These are phyloP conservation scores for Pestalotiopsis sp. DNA, from an alignment of 2,329 filamentous ascomycete genomes.

Conservation along the genomic window DNA sequence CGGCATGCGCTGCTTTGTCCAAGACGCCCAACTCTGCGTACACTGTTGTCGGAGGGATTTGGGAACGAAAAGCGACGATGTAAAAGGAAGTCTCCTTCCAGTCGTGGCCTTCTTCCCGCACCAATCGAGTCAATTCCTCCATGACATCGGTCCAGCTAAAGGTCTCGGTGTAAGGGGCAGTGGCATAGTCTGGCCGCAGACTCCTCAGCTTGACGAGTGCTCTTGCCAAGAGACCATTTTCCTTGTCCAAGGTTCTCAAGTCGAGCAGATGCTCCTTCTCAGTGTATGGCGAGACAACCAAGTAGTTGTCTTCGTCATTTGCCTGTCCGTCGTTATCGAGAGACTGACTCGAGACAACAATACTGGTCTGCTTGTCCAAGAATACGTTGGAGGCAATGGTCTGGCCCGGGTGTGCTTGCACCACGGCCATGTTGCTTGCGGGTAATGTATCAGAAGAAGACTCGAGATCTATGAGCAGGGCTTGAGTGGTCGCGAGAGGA, in stretches of 20 bases:
- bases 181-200: conserved; percentile 73
- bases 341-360: conserved; percentile 1
- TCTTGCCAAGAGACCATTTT: conserved; percentile 71
- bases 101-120: conserved; percentile 42
- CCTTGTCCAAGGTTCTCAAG: conserved; percentile 64
- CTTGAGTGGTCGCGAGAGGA: background rate
- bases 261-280: conserved; percentile 72
- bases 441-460: background rate
- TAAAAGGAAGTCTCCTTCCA: conserved; percentile 75
- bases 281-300: conserved; percentile 78
- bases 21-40: conserved; percentile 70
- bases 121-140: conserved; percentile 55
- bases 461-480: background rate
- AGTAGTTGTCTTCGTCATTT: conserved; percentile 31
- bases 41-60: conserved; percentile 68
- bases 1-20: conserved; percentile 78
- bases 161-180: conserved; percentile 68
- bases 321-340: background rate
- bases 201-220: conserved; percentile 68
- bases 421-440: conserved; percentile 11
- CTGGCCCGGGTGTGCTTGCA: conserved; percentile 13
- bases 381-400: conserved; percentile 13
- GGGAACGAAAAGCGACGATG: conserved; percentile 81
- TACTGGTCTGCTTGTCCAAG: conserved; percentile 11
- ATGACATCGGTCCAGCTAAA: conserved; percentile 79